phyloP scores from a whole-genome alignment of 2,329 filamentous ascomycete species.

The Aspergillus fumigatiaffinis region DNA sequence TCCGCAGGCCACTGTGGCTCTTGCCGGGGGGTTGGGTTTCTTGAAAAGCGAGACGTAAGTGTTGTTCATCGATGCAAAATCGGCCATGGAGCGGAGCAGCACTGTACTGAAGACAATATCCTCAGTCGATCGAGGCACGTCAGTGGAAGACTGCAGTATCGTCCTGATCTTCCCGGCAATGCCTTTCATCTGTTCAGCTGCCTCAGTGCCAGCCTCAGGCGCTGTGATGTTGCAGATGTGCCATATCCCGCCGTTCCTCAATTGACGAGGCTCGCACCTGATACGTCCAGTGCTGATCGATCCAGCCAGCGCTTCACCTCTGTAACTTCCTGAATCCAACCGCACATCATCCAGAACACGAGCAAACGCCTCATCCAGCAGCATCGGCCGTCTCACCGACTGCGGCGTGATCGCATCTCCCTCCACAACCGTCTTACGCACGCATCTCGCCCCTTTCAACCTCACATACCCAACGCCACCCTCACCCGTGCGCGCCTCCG shows the following conservation, averaged over 20 bases:
- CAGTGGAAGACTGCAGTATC: constrained; percentile 20
- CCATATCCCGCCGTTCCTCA: constrained; percentile 25
- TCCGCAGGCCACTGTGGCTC: constrained; percentile 79
- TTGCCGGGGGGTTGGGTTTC: constrained; percentile 74
- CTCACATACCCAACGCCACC: constrained; percentile 74
- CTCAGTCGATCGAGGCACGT: constrained; percentile 21
- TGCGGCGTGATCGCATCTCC: constrained; percentile 18
- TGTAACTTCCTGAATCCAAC: neutral
- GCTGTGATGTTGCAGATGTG: constrained; percentile 37
- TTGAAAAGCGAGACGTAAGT: constrained; percentile 73
- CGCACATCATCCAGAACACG: constrained; percentile 29
- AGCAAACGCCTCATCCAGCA: constrained; percentile 64
- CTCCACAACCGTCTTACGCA: constrained; percentile 37
- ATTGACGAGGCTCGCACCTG: constrained; percentile 14
- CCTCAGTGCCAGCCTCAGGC: constrained; percentile 35
- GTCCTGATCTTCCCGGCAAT: constrained; percentile 17
- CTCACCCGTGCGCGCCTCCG: constrained; percentile 58
- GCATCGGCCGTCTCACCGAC: constrained; percentile 50
- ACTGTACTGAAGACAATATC: constrained; percentile 54
- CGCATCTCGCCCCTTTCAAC: constrained; percentile 56
- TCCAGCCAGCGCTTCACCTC: neutral
- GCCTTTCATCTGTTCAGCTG: constrained; percentile 38
- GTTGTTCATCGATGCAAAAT: constrained; percentile 72
- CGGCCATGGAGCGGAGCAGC: constrained; percentile 71
- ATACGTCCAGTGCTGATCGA: neutral